phyloP scores from a whole-genome alignment of 768 basidiomycete genomes.

The Auriculariales sp. region DNA sequence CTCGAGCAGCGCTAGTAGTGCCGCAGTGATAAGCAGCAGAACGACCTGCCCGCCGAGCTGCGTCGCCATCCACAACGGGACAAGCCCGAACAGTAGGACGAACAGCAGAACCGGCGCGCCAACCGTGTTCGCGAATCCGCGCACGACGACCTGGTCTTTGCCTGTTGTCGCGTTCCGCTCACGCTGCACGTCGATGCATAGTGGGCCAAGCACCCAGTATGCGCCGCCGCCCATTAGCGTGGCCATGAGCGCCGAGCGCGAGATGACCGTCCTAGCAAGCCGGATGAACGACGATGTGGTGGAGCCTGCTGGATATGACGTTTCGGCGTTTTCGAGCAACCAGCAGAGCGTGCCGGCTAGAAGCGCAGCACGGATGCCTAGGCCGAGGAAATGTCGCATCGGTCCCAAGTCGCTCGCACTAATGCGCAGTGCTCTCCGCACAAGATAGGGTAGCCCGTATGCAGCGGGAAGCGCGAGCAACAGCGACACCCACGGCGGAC shows the following conservation, averaged over 20 bases:
- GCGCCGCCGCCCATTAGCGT: constrained; percentile 32
- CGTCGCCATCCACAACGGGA: constrained; percentile 39
- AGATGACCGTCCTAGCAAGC: constrained; percentile 41
- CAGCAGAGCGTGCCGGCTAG: constrained; percentile 52
- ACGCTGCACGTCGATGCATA: constrained; percentile 55
- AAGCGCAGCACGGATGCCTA: constrained; percentile 43
- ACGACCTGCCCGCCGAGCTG: constrained; percentile 78
- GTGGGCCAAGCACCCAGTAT: constrained; percentile 59
- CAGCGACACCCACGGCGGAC: constrained; percentile 47
- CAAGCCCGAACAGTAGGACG: constrained; percentile 40
- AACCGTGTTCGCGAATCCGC: constrained; percentile 83
- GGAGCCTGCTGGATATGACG: constrained; percentile 29
- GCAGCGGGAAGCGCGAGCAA: constrained; percentile 42
- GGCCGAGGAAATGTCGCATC: constrained; percentile 46
- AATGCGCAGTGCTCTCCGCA: constrained; percentile 42
- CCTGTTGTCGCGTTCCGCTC: constrained; percentile 16
- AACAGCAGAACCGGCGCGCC: constrained; percentile 82
- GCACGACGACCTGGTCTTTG: constrained; percentile 37
- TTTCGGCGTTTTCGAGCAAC: constrained; percentile 70
- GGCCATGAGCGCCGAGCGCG: constrained; percentile 33
- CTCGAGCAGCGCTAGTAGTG: constrained; percentile 66
- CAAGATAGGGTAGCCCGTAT: constrained; percentile 37
- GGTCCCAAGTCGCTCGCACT: constrained; percentile 54
- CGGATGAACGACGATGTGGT: constrained; percentile 33
- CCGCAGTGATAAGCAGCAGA: constrained; percentile 45